Evolutionary conservation across 495 filamentous ascomycete species (phyloP).

Genomic region (Choiromyces venosus): DNA sequence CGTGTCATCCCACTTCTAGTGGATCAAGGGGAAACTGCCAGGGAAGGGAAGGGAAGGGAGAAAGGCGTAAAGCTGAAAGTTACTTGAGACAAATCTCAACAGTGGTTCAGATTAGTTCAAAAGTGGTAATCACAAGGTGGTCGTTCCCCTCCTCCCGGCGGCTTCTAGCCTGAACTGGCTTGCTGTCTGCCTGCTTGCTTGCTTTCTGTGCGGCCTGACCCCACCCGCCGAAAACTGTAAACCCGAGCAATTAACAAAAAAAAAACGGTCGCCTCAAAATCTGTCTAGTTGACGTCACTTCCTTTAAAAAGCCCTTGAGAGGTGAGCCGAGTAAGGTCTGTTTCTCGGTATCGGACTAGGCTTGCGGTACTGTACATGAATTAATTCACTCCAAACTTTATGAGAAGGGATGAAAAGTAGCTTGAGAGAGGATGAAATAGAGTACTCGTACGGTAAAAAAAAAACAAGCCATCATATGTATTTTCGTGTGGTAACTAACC

Average conservation of each 20-base stretch:
- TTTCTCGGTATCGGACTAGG: not conserved
- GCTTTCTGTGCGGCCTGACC: not conserved
- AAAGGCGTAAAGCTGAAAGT: not conserved
- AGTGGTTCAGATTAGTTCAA: not conserved
- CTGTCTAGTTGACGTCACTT: not conserved
- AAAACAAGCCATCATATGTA: not conserved
- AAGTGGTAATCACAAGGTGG: not conserved
- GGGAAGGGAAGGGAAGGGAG: not conserved
- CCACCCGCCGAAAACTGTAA: not conserved
- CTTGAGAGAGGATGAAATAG: not conserved
- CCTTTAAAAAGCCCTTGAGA: not conserved
- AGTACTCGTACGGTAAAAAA: not conserved
- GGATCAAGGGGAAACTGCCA: not conserved
- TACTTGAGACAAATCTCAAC: not conserved
- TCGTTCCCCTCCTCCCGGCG: not conserved
- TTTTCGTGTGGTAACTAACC: not conserved
- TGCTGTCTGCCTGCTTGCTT: not conserved
- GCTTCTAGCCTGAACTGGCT: not conserved
- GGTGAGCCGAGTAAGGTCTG: not conserved
- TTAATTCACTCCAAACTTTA: not conserved
- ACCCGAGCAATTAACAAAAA: not conserved
- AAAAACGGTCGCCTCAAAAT: not conserved
- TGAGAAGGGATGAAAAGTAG: not conserved
- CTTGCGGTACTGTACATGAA: not conserved
- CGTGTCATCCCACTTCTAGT: not conserved